Conservation (phyloP, 805 yeast genomes). For the Ogataea chonburiensis region DNA sequence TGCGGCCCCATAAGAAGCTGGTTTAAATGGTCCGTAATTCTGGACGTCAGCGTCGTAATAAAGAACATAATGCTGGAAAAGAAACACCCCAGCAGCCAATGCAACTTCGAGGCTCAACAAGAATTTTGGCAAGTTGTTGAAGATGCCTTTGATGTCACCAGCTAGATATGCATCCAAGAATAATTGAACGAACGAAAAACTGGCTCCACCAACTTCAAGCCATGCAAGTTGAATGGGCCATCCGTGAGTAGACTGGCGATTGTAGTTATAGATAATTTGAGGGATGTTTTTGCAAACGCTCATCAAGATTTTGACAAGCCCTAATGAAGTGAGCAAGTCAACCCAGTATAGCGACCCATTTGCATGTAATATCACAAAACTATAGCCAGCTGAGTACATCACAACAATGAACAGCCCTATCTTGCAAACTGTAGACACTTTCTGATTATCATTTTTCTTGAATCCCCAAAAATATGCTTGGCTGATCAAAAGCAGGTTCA, state of each 20-base stretch:
- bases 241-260: conserved; percentile 37
- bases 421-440: conserved; percentile 24
- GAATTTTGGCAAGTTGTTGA: conserved; percentile 35
- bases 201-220: conserved; percentile 34
- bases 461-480: conserved; percentile 37
- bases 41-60: conserved; percentile 27
- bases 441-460: conserved; percentile 34
- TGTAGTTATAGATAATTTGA: conserved; percentile 34
- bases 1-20: conserved; percentile 23
- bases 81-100: conserved; percentile 30
- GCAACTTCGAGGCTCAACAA: conserved; percentile 34
- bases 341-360: conserved; percentile 30
- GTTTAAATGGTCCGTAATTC: conserved; percentile 22
- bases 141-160: conserved; percentile 26
- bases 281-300: conserved; percentile 38
- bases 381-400: conserved; percentile 13
- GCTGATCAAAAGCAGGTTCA: conserved; percentile 29
- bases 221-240: conserved; percentile 39
- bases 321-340: conserved; percentile 33
- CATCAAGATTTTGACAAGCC: conserved; percentile 35
- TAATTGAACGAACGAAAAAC: conserved; percentile 32
- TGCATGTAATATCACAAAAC: conserved; percentile 18
- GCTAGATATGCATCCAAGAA: conserved; percentile 30
- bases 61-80: conserved; percentile 34
- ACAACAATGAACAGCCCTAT: conserved; percentile 18